Percentiles rank a stretch among this genome's conserved stretches.
Evolutionary conservation across 371 early-diverging fungal species (phyloP).

Genomic region (Blastocladiella emersonii): DNA sequence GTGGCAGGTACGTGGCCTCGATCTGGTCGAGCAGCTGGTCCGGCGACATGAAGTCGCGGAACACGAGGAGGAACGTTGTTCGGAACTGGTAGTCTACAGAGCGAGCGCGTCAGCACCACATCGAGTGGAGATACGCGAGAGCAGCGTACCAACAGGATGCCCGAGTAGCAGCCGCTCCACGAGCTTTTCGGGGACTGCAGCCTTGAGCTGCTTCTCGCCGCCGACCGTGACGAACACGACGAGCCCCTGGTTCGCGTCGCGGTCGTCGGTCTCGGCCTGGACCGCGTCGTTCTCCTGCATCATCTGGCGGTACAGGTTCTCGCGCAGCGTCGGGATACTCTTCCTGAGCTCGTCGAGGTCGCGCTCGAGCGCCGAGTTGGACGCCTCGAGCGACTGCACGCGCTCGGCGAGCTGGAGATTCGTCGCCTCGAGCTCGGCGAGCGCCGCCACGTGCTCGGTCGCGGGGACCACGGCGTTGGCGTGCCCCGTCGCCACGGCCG

Average conservation of each 20-base stretch:
- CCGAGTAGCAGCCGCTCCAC: conserved; percentile 36
- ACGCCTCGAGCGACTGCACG: conserved; percentile 22
- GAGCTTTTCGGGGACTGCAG: conserved; percentile 27
- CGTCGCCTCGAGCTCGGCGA: conserved; percentile 13
- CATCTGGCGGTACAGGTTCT: conserved; percentile 11
- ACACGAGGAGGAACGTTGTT: conserved; percentile 31
- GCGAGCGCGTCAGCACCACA: background rate
- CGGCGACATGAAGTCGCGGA: conserved; percentile 21
- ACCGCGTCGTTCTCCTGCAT: conserved; percentile 19
- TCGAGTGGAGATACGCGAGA: background rate
- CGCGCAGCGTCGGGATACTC: background rate
- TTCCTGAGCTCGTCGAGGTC: conserved; percentile 26
- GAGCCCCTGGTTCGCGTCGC: conserved; percentile 24
- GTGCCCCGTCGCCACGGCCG: background rate
- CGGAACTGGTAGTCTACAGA: conserved; percentile 27
- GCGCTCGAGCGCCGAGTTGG: conserved; percentile 21
- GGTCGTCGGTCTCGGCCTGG: conserved; percentile 22
- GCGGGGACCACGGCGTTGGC: too few species aligned
- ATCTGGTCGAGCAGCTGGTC: conserved; percentile 20
- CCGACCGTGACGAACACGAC: conserved; percentile 27
- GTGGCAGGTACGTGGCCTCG: conserved; percentile 7
- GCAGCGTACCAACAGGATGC: conserved; percentile 19
- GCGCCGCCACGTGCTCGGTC: background rate
- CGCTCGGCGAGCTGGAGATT: conserved; percentile 17
- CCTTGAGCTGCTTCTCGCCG: conserved; percentile 25